Conservation (phyloP, 108 stramenopile genomes). For the Skeletonema grethae region DNA sequence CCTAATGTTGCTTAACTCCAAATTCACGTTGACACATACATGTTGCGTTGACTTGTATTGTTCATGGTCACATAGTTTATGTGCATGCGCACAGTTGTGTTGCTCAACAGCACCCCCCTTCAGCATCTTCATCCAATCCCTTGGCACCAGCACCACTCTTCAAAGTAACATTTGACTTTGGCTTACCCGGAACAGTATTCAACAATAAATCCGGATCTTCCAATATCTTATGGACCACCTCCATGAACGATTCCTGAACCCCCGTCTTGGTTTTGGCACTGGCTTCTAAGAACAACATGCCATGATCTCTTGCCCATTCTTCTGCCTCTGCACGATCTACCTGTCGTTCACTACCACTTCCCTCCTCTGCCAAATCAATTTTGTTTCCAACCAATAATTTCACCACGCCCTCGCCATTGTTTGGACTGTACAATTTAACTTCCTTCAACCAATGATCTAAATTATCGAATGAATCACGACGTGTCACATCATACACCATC, state of each 20-base stretch:
- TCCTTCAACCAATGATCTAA: conserved; percentile 97
- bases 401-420: conserved; percentile 95
- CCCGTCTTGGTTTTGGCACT: conserved; percentile 93
- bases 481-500: conserved; percentile 97
- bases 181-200: conserved; percentile 89
- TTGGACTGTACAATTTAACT: conserved; percentile 93
- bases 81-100: background rate
- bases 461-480: conserved; percentile 98
- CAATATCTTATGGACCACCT: conserved; percentile 96
- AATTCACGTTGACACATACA: background rate
- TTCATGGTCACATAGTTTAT: background rate
- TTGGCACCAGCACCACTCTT: conserved; percentile 25
- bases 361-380: conserved; percentile 78
- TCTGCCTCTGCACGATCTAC: conserved; percentile 88
- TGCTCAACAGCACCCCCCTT: conserved; percentile 50
- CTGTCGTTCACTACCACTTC: conserved; percentile 49
- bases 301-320: conserved; percentile 92
- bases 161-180: conserved; percentile 53
- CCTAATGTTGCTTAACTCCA: background rate
- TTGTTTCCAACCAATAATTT: conserved; percentile 99
- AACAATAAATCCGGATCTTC: conserved; percentile 94
- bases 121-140: conserved; percentile 31
- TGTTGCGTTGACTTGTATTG: background rate
- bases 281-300: conserved; percentile 97
- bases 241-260: conserved; percentile 92